A percentile compares a stretch with the other conserved stretches of the same genome.
phyloP scores from a whole-genome alignment of 257 asterid species.

The Nicotiana paniculata region DNA sequence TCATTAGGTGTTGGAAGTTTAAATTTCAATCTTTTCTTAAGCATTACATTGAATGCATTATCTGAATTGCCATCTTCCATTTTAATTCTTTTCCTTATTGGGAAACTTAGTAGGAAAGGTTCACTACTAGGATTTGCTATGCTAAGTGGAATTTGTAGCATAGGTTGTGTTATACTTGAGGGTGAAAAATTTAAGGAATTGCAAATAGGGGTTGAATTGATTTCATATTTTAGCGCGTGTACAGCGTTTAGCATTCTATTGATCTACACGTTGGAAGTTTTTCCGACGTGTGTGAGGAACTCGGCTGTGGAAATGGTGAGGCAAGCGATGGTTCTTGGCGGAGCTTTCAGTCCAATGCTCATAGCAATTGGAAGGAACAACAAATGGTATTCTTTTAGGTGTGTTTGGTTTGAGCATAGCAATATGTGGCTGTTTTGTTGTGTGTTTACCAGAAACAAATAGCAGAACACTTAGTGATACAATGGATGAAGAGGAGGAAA shows the following conservation, averaged over 20 bases:
- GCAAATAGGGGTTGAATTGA: conserved; percentile 41
- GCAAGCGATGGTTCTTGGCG: conserved; percentile 15
- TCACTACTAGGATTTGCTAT: conserved; percentile 25
- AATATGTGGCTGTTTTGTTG: conserved; percentile 11
- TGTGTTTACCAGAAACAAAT: conserved; percentile 21
- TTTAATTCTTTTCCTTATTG: conserved; percentile 26
- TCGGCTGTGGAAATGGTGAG: conserved; percentile 22
- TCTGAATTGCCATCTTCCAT: conserved; percentile 55
- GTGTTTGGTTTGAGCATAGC: conserved; percentile 13
- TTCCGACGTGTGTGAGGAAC: conserved; percentile 30
- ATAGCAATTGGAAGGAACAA: conserved; percentile 15
- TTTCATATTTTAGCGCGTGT: conserved; percentile 48
- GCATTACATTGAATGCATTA: conserved; percentile 47
- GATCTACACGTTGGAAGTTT: conserved; percentile 37
- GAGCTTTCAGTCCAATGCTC: conserved; percentile 17
- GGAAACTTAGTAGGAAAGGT: conserved; percentile 27
- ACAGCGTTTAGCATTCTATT: conserved; percentile 36
- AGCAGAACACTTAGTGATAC: conserved; percentile 14
- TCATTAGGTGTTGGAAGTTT: conserved; percentile 49
- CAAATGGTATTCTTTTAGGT: conserved; percentile 8
- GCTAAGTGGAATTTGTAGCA: conserved; percentile 47
- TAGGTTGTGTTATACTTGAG: conserved; percentile 23
- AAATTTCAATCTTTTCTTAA: conserved; percentile 35
- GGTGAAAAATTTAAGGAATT: background rate
- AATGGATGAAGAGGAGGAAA: no score